Evolutionary conservation across 768 basidiomycete genomes (phyloP), one percentile per base, ranked within the genome.

Genomic region (Clavaria fumosa): DNA sequence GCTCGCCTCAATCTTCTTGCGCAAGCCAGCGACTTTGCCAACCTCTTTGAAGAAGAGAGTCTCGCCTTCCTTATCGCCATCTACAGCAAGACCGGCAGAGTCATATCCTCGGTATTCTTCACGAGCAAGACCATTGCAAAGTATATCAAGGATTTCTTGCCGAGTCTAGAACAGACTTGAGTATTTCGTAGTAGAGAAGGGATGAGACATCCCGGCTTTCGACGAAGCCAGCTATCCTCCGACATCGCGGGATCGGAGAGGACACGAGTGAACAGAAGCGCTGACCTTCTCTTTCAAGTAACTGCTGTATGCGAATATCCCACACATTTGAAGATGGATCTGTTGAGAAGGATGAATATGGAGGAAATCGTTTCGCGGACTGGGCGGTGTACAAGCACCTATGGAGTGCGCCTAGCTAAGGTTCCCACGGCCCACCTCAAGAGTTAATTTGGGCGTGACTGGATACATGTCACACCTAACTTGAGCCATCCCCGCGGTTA

Each of bases 31-130:
- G 38, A 99, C 95, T 59, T 99, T 99, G 57, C 95, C 95, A 36
- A 97, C 95, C 58, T 93, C 81, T 66, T 95, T 96, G 76, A 91
- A 96, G 63, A 76, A 88, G 34, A 82, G 42, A 33, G 86, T 67
- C 34, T 78, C 62, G 31, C 75, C 75, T 1, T 75, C 62, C 47
- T 77, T 75, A 64, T 97, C 91, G 28, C 90, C 93, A 52, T 99
- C 95, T 47, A 96, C 72, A 41, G 78, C 77, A 31, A 89, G 60
- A 49, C 85, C 85, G 15, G 93, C 95, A 47, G 84, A 89, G 56
- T 99, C 95, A 54, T 99, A 99, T 27, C 95, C 95, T 54, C 95
- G 82, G 60, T 99, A 99, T 57, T 99, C 95, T 48, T 96, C 78
- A 42, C 95, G 78, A 38, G 84, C 77, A 42, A 99, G 81, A 44